These are phyloP conservation scores for Firmiana major DNA, from an alignment of 345 rosid genomes.

Conservation along the genomic window DNA sequence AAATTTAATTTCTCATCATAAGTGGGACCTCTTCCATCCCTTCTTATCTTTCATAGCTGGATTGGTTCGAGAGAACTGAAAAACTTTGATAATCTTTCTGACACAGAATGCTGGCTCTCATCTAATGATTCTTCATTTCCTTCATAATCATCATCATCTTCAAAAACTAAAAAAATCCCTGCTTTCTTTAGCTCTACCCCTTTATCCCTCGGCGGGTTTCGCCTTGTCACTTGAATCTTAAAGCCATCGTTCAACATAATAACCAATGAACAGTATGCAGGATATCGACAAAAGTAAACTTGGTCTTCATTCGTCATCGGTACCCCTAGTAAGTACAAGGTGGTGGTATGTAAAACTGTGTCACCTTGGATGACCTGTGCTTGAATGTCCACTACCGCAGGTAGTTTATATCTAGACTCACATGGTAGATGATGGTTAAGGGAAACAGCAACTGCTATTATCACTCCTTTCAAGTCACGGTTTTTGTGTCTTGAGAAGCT, in stretches of 20 bases:
- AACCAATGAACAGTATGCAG: conserved; percentile 32
- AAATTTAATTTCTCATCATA: no score
- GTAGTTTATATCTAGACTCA: conserved; percentile 27
- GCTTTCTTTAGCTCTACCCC: conserved; percentile 39
- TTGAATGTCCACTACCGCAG: conserved; percentile 34
- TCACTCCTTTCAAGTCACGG: conserved; percentile 36
- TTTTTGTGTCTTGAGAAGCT: conserved; percentile 35
- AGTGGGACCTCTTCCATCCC: background rate
- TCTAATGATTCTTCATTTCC: conserved; percentile 39
- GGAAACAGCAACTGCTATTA: conserved; percentile 50
- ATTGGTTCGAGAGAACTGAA: conserved; percentile 23
- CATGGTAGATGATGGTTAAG: conserved; percentile 22
- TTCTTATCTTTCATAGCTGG: background rate
- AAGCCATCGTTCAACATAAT: conserved; percentile 30
- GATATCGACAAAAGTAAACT: conserved; percentile 49
- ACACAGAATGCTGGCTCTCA: conserved; percentile 33
- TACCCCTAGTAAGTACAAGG: conserved; percentile 42
- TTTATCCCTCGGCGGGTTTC: conserved; percentile 18
- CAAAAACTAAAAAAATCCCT: conserved; percentile 43
- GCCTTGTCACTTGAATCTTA: conserved; percentile 26
- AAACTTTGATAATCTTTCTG: conserved; percentile 40
- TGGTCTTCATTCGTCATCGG: conserved; percentile 44
- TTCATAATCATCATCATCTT: conserved; percentile 44
- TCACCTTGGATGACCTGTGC: conserved; percentile 33
- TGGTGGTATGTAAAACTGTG: background rate